A percentile compares a stretch with the other conserved stretches of the same genome.
Evolutionary conservation across 169 alveolate genomes (phyloP).

Genomic region (Cryptosporidium sp.): DNA sequence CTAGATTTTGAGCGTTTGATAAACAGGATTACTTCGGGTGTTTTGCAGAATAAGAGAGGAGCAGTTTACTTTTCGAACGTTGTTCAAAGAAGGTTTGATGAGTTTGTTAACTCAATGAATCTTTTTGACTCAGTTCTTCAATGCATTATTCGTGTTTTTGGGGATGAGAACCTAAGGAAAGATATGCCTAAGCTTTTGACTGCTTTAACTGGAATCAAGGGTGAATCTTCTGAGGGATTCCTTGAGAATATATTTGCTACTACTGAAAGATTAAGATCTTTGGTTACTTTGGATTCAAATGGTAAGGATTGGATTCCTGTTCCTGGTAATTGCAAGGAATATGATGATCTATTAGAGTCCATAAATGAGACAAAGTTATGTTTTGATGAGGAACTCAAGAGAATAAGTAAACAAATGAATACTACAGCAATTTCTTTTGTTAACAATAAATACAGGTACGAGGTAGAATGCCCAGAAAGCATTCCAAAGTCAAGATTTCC

Average conservation of each 20-base stretch:
- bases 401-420: slow-evolving; percentile 60
- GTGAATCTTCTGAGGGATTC: slow-evolving; percentile 28
- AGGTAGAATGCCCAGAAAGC: slow-evolving; percentile 88
- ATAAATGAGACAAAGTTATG: slow-evolving; percentile 76
- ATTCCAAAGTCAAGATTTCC: slow-evolving; percentile 81
- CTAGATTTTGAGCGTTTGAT: slow-evolving; percentile 88
- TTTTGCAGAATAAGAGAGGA: slow-evolving; percentile 86
- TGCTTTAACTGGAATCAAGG: slow-evolving; percentile 47
- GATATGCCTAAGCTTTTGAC: slow-evolving; percentile 38
- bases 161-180: slow-evolving; percentile 22
- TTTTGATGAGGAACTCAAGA: slow-evolving; percentile 76
- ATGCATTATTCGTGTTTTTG: slow-evolving; percentile 53
- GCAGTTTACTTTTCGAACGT: slow-evolving; percentile 90
- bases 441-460: slow-evolving; percentile 90
- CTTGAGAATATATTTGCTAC: slow-evolving; percentile 17
- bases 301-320: slow-evolving; percentile 78
- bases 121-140: slow-evolving; percentile 75
- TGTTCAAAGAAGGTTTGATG: slow-evolving; percentile 81
- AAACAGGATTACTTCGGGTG: slow-evolving; percentile 85
- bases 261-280: slow-evolving; percentile 31
- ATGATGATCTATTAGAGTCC: slow-evolving; percentile 79
- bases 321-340: slow-evolving; percentile 80
- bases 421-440: slow-evolving; percentile 79
- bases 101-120: slow-evolving; percentile 81
- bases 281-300: slow-evolving; percentile 29